Evolutionary conservation across 2,329 filamentous ascomycete species (phyloP), one percentile per base, ranked within the genome.

Genomic region (Calonectria leucothoes): DNA sequence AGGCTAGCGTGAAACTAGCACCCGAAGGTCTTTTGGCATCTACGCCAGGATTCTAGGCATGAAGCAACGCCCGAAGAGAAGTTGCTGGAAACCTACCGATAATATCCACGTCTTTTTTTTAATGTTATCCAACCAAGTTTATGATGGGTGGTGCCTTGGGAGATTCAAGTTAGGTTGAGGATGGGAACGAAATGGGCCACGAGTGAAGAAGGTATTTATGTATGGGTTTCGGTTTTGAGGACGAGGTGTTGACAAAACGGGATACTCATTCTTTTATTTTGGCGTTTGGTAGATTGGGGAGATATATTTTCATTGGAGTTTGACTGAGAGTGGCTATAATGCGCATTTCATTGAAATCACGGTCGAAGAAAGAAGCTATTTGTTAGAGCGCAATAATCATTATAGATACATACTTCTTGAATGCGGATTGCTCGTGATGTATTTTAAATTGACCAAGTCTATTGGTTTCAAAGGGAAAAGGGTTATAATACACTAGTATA

Each of bases 271-370:
- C 4, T 45, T 45, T 45, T 45, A 45, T 45, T 70, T 73, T 57
- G 49, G 70, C 42, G 66, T 71, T 66, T 66, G 45, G 66, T 42
- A 45, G 48, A 35, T 31, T 57, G 64, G 37, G 39, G 52, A 39
- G 48, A 33, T 69, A 64, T 55, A 72, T 70, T 70, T 70, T 48
- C 33, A 48, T 42, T 48, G 66, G 49, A 39, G 52, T 51, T 68
- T 42, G 27, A 51, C 25, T 39, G 39, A 35, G 25, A 42, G 31
- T 23, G 35, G 70, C 14, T 51, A 39, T 35, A 29, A 51, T 55
- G 31, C 42, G 71, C 51, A 25, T 52, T 45, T 52, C 33, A 66
- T 70, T 37, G 35, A 63, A 37, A 66, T 35, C 23, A 29, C 37
- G 49, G 15, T 37, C 8, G 6, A 29, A 59, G 35, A 48, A 27